Conservation (phyloP, 257 asterid genomes). For the Nicotiana noctiflora region DNA sequence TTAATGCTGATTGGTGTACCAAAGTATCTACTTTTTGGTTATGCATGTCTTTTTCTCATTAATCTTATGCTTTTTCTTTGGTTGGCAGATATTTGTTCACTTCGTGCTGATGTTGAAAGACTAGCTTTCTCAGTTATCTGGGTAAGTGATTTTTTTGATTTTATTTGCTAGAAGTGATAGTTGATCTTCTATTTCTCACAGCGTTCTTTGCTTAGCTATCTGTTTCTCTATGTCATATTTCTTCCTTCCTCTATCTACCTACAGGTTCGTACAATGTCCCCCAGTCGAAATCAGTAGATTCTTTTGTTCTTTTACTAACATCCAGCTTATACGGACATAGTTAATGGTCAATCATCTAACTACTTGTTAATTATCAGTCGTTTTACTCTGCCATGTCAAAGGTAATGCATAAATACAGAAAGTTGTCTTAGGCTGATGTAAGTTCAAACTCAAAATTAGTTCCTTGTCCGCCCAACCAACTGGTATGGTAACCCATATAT, state of each 20-base stretch:
- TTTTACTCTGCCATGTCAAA: no score
- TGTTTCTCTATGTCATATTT: background rate
- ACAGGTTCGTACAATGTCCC: background rate
- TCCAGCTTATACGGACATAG: no score
- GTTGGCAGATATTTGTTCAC: conserved; percentile 85
- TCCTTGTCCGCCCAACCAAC: no score
- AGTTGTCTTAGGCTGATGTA: no score
- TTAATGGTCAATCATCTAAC: no score
- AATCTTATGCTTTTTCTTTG: conserved; percentile 3
- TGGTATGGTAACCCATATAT: no score
- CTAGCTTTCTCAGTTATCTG: conserved; percentile 94
- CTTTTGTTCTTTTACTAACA: no score
- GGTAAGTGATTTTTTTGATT: conserved; percentile 38
- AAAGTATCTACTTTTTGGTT: background rate
- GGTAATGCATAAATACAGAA: no score
- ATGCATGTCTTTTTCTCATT: background rate
- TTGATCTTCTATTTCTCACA: background rate
- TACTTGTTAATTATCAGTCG: no score
- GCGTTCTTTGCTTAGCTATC: no score
- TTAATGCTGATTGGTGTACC: background rate
- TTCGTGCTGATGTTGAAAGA: conserved; percentile 94
- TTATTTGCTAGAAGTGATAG: background rate
- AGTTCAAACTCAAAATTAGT: no score
- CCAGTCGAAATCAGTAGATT: background rate
- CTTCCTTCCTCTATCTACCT: background rate